phyloP scores from a whole-genome alignment of 2,329 filamentous ascomycete genomes.

The Helotiales sp. region DNA sequence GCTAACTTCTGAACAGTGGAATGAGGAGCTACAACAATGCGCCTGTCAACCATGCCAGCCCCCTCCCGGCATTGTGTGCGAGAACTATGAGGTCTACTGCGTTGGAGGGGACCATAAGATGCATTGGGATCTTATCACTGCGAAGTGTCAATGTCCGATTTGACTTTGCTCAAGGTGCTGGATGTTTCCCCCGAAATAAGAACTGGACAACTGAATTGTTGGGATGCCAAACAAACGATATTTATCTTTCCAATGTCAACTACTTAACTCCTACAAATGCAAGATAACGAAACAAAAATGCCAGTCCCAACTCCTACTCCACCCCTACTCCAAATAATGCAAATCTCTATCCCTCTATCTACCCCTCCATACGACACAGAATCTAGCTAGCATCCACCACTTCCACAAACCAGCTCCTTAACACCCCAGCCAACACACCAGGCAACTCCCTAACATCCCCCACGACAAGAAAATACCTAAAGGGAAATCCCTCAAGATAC shows the following conservation, averaged over 20 bases:
- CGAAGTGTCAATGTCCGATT: not conserved
- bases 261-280: not conserved
- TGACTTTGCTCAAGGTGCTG: no score
- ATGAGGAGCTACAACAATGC: not conserved
- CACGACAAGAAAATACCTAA: conserved; percentile 95
- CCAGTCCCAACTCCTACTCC: not conserved
- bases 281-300: not conserved
- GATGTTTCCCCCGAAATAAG: no score
- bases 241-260: not conserved
- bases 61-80: not conserved
- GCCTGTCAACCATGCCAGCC: not conserved
- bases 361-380: not conserved
- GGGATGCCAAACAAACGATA: not conserved
- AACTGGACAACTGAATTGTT: not conserved
- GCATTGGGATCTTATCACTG: not conserved
- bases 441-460: conserved; percentile 91
- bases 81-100: not conserved
- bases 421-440: conserved; percentile 79
- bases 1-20: not conserved
- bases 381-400: conserved; percentile 47
- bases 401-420: conserved; percentile 95
- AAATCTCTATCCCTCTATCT: not conserved
- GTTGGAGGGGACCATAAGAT: not conserved
- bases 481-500: conserved; percentile 95
- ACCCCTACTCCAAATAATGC: not conserved